Base-by-base conservation (phyloP, 2,329 filamentous ascomycete species). In the Ascochyta pisi region DNA sequence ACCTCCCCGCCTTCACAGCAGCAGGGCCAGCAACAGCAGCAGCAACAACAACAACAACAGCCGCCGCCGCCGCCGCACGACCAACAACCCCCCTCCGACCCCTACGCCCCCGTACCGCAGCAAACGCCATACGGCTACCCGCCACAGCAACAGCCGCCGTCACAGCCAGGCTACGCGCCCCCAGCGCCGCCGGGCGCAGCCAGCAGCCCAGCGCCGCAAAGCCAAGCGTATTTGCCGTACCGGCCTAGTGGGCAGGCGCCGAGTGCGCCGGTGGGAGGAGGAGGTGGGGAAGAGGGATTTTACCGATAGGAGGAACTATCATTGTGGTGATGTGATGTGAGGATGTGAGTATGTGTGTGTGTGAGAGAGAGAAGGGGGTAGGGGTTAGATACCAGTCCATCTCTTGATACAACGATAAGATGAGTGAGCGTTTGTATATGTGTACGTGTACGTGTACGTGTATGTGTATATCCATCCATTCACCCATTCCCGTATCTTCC, bases 261-360 rank as follows among this genome's bases (percentile, higher is more conserved):
- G 22, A 69, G 67, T 49, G 69, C 69, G 7, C 68, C 68, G 2
- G 70, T 69, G 0, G 71, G 64, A 6, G 70, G 67, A 22, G 70
- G 66, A 22, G 71, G 65, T 4, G 72, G 67, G 15, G 74, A 75
- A 19, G 74, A 74, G 27, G 68, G 68, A 0, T 72, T 69, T 41
- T 72, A 72, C 33, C 54, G 69, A 15, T 71, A 66, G 40, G 24
- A 26, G 24, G 24, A 26, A 6, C 6, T 8, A 26, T 26, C 4
- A 19, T 19, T 19, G 19, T 19, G 19, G 19, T 19, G 19, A 3
- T 19, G 2, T 19, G 19, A 19, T 19, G 19, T 19, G 19, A 19
- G 19, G 2, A 19, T 19, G 19, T 19, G 19, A 19, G 19, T 3
- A 19, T 19, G 19, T 19, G 19, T 19, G 19, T 19, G 19, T 19